Evolutionary conservation across 163 green algal species (phyloP), one percentile per base, ranked within the genome.

Genomic region (Scenedesmus sp.): DNA sequence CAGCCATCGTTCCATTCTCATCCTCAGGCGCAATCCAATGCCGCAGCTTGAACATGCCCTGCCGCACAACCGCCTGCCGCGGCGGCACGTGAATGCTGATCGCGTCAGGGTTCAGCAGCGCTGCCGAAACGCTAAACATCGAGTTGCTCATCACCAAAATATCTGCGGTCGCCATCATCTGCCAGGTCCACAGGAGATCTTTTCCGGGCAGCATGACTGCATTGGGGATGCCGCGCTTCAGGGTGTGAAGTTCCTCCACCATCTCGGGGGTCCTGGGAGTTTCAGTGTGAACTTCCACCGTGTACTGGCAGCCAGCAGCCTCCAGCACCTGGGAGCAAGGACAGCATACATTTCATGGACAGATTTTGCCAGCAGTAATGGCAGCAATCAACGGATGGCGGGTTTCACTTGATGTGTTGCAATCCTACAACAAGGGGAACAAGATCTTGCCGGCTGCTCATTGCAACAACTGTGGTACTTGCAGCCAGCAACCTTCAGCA

Each of bases 141-240:
- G 84, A 89, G 84, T 89, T 89, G 84, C 60, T 89, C 84, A 89
- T 89, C 5, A 89, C 84, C 15, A 89, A 6, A 10, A 89, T 79
- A 12, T 89, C 84, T 34, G 84, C 84, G n/a, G 84, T 79, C 7
- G 84, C 84, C 84, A 89, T 89, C 84, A 60, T 55, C n/a, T 89
- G 84, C 84, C 84, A 89, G 46, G n/a, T 79, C 84, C 84, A 89
- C 1, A 79, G 60, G 2, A 89, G 34, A 15, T 89, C 84, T 15
- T 52, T 79, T 20, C 66, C 62, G 15, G 66, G 57, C n/a, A 89
- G 60, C 84, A 89, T 54, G 4, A 89, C 84, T 34, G 57, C 60
- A 5, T 77, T 79, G 26, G 84, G 26, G 46, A 89, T 77, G 10
- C 26, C 66, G 0, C 13, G 23, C 13, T 55, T 54, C 26, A 89